Evolutionary conservation across 2,329 filamentous ascomycete genomes (phyloP), one percentile per base, ranked within the genome.

Genomic region (Zasmidium angulare): DNA sequence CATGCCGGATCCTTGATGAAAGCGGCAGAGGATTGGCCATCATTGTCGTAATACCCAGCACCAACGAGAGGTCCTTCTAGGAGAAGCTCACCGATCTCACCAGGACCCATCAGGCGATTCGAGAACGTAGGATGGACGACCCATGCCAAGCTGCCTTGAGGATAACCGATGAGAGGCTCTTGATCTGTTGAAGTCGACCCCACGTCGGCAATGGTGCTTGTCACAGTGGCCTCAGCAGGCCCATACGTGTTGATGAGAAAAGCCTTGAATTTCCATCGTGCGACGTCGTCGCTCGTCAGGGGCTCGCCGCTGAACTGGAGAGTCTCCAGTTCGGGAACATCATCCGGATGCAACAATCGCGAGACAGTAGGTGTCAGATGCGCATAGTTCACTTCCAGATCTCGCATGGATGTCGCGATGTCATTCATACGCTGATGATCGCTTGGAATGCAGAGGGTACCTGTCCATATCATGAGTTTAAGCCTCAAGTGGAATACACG

Each of bases 351-450:
- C 1, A 82, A 54, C 0, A 76, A 75, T 17, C 75, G 73, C 0
- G 84, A 81, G 14, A 88, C 77, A 0, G 82, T 77, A 1, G 85
- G 82, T 0, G 86, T 87, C 67, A 85, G 1, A 79, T 80, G 76
- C 79, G 6, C 76, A 74, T 40, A 87, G 0, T 65, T 53, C 9
- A 51, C 60, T 21, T 43, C 46, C 23, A 61, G 22, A 20, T 51
- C 53, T 21, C 53, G 55, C 21, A 63, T 12, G 4, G n/a, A 20
- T 17, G 23, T 47, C 12, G 55, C 22, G 29, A 46, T 52, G 43
- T 21, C 60, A 61, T 31, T 22, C 52, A 14, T 66, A 2, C 51
- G 51, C 12, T 54, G 11, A 6, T 46, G 1, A 19, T 54, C 51
- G 12, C 31, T 46, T 6, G 88, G 74, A 10, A 96, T 78, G 40